Percentiles rank a stretch among this genome's conserved stretches.
Conservation (phyloP, 78 protist species). For the Chrysochromulina parva region DNA sequence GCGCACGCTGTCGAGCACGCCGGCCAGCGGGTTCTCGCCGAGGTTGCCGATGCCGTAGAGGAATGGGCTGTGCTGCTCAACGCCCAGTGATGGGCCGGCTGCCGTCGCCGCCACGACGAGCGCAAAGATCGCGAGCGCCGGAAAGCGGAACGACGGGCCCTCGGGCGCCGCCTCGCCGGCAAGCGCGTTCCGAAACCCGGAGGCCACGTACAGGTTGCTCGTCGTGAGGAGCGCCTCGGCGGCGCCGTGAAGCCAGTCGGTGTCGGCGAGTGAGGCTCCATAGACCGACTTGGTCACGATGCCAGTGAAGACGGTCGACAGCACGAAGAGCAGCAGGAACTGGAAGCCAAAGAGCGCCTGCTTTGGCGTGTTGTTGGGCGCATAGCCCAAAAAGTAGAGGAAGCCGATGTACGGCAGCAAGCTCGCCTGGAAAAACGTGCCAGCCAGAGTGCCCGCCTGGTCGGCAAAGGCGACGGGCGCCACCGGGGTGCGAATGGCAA, state of each 20-base stretch:
- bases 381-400: conserved; percentile 19
- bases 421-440: conserved; percentile 33
- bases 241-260: conserved; percentile 57
- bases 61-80: background rate
- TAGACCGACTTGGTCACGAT: conserved; percentile 28
- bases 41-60: background rate
- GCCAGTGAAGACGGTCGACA: conserved; percentile 41
- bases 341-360: conserved; percentile 13
- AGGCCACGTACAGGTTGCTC: conserved; percentile 20
- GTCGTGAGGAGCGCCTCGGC: conserved; percentile 48
- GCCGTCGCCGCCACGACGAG: background rate
- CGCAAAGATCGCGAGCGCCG: background rate
- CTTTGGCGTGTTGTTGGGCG: background rate
- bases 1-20: background rate
- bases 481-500: too few relatives aligned
- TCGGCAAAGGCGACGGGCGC: background rate
- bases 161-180: background rate
- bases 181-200: conserved; percentile 14
- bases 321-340: conserved; percentile 43
- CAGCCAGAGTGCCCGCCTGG: conserved; percentile 19
- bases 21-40: background rate
- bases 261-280: conserved; percentile 40
- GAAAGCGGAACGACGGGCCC: background rate
- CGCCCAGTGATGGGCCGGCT: background rate
- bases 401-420: background rate